Conservation (phyloP, 208 protist genomes). For the Chromosphaera perkinsii region DNA sequence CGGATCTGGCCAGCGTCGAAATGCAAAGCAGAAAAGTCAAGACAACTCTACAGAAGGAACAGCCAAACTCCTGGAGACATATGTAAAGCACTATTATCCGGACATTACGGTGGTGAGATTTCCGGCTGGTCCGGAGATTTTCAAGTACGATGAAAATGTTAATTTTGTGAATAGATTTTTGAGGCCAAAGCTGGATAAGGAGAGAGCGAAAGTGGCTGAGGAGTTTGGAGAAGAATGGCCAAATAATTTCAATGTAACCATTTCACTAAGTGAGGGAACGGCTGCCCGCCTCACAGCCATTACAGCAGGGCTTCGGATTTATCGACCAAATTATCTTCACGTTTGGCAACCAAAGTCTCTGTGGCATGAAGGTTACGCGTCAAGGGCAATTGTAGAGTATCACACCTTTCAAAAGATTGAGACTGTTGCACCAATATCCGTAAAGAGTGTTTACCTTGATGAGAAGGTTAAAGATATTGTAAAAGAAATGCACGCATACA, state of each 20-base stretch:
- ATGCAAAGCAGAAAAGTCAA: too few species aligned
- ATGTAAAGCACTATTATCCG: too few species aligned
- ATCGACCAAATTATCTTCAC: neutral
- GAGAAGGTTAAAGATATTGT: neutral
- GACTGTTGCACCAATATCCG: neutral
- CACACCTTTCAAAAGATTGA: slow-evolving; percentile 6
- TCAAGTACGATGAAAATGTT: too few species aligned
- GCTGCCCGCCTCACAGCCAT: slow-evolving; percentile 7
- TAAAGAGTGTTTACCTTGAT: neutral
- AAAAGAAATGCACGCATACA: neutral
- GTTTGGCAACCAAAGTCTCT: slow-evolving; percentile 10
- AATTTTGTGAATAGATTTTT: too few species aligned
- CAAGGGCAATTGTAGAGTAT: slow-evolving; percentile 10
- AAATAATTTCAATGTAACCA: slow-evolving; percentile 3
- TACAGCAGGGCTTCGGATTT: neutral
- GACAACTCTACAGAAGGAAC: too few species aligned
- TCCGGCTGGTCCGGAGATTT: too few species aligned
- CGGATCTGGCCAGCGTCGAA: too few species aligned
- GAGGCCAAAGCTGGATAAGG: too few species aligned
- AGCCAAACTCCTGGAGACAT: too few species aligned
- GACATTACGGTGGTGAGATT: too few species aligned
- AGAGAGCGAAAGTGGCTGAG: too few species aligned
- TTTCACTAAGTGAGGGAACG: slow-evolving; percentile 12
- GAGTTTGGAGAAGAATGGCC: too few species aligned
- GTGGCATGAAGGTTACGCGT: neutral